phyloP scores from a whole-genome alignment of 2,329 filamentous ascomycete species.

The Penicillium frequentans region DNA sequence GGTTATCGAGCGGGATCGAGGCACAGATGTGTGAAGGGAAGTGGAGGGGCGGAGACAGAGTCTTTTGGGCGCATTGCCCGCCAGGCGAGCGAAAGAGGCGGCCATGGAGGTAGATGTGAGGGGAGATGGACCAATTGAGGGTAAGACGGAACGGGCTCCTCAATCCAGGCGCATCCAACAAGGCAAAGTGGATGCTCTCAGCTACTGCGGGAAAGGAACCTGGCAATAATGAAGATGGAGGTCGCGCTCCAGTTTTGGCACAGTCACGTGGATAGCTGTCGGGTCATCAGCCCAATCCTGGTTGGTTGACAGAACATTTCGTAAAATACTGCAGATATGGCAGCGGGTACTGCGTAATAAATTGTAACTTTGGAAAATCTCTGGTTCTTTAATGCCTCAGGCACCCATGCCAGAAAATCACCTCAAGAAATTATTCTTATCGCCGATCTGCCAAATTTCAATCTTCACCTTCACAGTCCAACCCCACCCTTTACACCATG shows the following conservation, averaged over 20 bases:
- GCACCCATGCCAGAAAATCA: slow-evolving; percentile 34
- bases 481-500: slow-evolving; percentile 32
- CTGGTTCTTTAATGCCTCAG: slow-evolving; percentile 23
- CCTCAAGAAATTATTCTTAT: slow-evolving; percentile 31
- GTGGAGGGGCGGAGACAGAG: slow-evolving; percentile 56
- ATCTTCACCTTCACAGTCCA: slow-evolving; percentile 17
- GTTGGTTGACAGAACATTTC: slow-evolving; percentile 25
- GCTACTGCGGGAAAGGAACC: slow-evolving; percentile 30
- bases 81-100: slow-evolving; percentile 60
- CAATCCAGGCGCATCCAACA: slow-evolving; percentile 38
- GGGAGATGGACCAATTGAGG: slow-evolving; percentile 17
- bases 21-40: slow-evolving; percentile 40
- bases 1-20: slow-evolving; percentile 56
- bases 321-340: slow-evolving; percentile 9
- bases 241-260: slow-evolving; percentile 36
- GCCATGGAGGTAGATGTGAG: slow-evolving; percentile 51
- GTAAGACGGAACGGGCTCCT: slow-evolving; percentile 30
- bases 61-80: slow-evolving; percentile 60
- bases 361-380: neutral
- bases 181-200: slow-evolving; percentile 25
- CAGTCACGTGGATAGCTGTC: slow-evolving; percentile 36
- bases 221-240: slow-evolving; percentile 27
- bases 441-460: slow-evolving; percentile 22
- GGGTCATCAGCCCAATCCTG: slow-evolving; percentile 37
- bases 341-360: neutral